Evolutionary conservation across 2,329 filamentous ascomycete species (phyloP), one percentile per base, ranked within the genome.

Genomic region (Neurospora crassa): DNA sequence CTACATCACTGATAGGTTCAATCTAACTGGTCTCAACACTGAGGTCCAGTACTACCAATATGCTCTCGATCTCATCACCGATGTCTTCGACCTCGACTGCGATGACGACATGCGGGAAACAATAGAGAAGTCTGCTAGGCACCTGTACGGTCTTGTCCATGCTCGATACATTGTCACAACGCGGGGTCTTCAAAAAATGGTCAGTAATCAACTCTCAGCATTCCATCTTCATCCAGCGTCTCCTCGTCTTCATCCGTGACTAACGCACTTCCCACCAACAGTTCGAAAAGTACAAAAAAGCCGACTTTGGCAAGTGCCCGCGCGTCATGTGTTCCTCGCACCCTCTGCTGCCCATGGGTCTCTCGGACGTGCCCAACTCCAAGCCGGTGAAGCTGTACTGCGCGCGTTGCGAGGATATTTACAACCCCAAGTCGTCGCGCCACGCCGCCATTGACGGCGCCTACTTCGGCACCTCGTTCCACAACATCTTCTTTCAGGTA

Each of bases 31-130:
- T 45, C 88, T 99, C 69, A 97, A 98, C 83, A 95, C 93, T 43
- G 96, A 99, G 80, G 96, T 99, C 16, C 93, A 97, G 79, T 97
- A 98, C 85, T 99, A 99, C 79, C 96, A 99, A 82, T 97, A 99
- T 88, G 96, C 96, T 18, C 88, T 99, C 67, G 96, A 99, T 79
- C 89, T 99, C 18, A 93, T 99, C 71, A 99, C 96, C 69, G 96
- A 99, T 78, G 95, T 98, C 68, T 99, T 99, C 82, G 96, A 99
- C 79, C 90, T 98, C 78, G 96, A 99, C 81, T 97, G 96, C 83
- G 95, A 98, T 80, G 96, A 99, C 81, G 95, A 98, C 77, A 96
- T 98, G 90, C 90, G 96, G 74, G 96, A 98, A 84, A 93, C 94
- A 74, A 98, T 99, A 75, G 96, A 99, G 83, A 98, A 97, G 83